These are phyloP conservation scores for Capsicum pubescens DNA, from an alignment of 257 asterid genomes.

Conservation along the genomic window DNA sequence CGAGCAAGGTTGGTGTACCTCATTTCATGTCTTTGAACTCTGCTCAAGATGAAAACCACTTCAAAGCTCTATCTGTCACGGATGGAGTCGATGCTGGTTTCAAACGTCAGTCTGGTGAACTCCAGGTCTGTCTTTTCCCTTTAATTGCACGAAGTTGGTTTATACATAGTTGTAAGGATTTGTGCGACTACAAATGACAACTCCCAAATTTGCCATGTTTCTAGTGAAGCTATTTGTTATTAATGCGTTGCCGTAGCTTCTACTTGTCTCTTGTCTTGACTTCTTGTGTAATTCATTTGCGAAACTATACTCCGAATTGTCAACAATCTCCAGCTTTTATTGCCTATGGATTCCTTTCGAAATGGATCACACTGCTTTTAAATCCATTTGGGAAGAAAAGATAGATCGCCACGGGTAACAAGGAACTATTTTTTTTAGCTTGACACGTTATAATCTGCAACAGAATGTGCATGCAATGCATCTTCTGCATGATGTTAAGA, in stretches of 20 bases:
- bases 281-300: neutral
- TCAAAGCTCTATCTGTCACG: conserved; percentile 39
- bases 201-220: neutral
- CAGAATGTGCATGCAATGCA: conserved; percentile 41
- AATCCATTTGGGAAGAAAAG: neutral
- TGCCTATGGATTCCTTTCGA: neutral
- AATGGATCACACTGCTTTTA: neutral
- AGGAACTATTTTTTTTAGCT: conserved; percentile 21
- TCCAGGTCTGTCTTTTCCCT: conserved; percentile 35
- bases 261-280: neutral
- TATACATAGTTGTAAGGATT: neutral
- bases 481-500: conserved; percentile 37
- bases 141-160: neutral
- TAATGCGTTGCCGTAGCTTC: neutral
- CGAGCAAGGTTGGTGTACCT: conserved; percentile 58
- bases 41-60: conserved; percentile 53
- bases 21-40: conserved; percentile 53
- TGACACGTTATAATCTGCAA: conserved; percentile 33
- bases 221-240: neutral
- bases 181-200: neutral
- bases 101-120: conserved; percentile 36
- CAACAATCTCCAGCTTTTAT: neutral
- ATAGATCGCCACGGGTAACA: neutral
- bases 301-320: neutral
- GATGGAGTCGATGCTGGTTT: conserved; percentile 39